Evolutionary conservation across 176 grass and related monocot species (phyloP), one percentile per base, ranked within the genome.

Genomic region (Pharus latifolius): DNA sequence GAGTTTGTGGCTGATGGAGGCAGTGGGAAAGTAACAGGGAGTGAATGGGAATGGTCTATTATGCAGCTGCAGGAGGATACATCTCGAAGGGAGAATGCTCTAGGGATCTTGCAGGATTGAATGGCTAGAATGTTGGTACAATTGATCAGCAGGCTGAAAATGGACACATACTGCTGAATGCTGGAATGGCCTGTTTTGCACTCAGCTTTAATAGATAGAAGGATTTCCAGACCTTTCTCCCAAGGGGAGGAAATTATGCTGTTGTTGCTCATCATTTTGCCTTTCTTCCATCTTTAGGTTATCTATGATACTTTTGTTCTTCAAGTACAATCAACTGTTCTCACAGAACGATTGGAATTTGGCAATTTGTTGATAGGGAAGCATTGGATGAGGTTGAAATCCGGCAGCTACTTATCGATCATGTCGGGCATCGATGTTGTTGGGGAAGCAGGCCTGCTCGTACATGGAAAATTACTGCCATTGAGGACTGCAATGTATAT

Each of bases 361-460:
- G 26, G 17, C 52, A 80, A 38, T 53, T 25, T 85, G 26, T 16
- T 44, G 8, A 61, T 27, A 98, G 95, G 48, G 84, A 84, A 80
- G 63, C 56, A 38, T 51, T 93, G 67, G 90, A 98, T 81, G 95
- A 98, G 70, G 87, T 98, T 38, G 90, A 98, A 63, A 90, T 93
- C 9, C 56, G 90, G 5, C 87, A 93, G 44, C 84, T 98, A 17
- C 86, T 98, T 64, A 91, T 91, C 54, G 66, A 85, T 63, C 87
- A 98, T 83, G 82, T 98, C 31, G 87, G 90, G 3, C 87, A 98
- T 83, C 79, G 72, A 49, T 98, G 78, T 66, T 98, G 95, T 65
- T 98, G 94, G 94, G 89, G 87, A 83, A 92, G 84, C 51, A 70
- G 76, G 43, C 89, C 94, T 78, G 94, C 87, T 45, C 84, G 84